Base-by-base conservation (phyloP, 2,329 filamentous ascomycete species). In the Aspergillus phoenicis region DNA sequence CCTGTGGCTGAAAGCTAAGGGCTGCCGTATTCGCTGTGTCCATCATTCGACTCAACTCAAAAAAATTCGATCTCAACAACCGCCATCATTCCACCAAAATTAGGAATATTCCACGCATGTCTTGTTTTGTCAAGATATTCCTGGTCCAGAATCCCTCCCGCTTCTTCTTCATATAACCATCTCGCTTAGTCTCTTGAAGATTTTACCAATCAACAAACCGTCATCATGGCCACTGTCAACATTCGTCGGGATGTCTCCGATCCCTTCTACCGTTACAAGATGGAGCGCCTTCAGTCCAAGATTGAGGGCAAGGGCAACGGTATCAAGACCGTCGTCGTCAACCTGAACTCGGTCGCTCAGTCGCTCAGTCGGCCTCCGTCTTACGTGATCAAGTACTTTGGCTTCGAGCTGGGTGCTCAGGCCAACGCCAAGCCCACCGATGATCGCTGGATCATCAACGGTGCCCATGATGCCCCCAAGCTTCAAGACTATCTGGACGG, bases 261-360 rank as follows among this genome's bases (percentile, higher is more conserved):
- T 83, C 90, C 90, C 82, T 99, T 97, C 88, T 99, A 99, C 84
- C 95, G 95, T 80, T 99, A 99, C 89, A 99, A 99, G 88, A 99
- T 99, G 95, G 95, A 98, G 84, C 90, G 89, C 73, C 84, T 99
- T 77, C 92, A 96, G 85, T 97, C 95, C 80, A 99, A 99, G 86
- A 96, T 99, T 73, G 95, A 99, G 83, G 95, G 95, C 82, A 99
- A 99, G 83, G 95, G 95, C 70, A 99, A 99, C 83, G 95, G 95
- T 77, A 99, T 99, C 88, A 99, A 99, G 85, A 99, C 85, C 72
- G 95, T 99, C 75, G 89, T 99, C 71, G 92, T 96, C 86, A 99
- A 99, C 81, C 83, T 99, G 76, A 91, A 89, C 85, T 96, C 91
- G 76, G 93, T 99, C 70, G 93, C 94, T 72, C 85, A 91, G 74